These are phyloP conservation scores for Aegilops umbellulata DNA, from an alignment of 176 grass and related monocot genomes.

Conservation along the genomic window DNA sequence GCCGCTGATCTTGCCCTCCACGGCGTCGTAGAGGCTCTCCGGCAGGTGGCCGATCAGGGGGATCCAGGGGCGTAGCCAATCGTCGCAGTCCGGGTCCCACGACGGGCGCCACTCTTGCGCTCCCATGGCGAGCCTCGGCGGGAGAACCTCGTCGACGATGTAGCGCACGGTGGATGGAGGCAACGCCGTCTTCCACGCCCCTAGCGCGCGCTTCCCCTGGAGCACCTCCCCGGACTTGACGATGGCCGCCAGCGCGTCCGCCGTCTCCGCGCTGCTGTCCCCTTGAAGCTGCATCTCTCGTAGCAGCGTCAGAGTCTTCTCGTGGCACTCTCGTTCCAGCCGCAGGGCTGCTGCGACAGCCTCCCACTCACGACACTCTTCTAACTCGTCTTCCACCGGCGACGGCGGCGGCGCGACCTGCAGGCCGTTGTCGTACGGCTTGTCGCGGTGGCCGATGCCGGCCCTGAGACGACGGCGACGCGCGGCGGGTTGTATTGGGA, in stretches of 20 bases:
- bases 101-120: background rate
- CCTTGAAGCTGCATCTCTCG: background rate
- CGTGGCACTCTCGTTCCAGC: background rate
- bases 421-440: background rate
- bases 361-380: background rate
- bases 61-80: background rate
- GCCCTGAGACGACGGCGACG: background rate
- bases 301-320: background rate
- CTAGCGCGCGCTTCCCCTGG: too few relatives aligned
- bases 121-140: background rate
- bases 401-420: background rate
- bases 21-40: background rate
- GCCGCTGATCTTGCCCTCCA: background rate
- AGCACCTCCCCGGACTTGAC: too few relatives aligned
- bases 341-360: background rate
- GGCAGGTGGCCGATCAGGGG: background rate
- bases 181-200: too few relatives aligned
- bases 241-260: too few relatives aligned
- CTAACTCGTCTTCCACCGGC: background rate
- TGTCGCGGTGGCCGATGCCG: background rate
- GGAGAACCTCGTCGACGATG: background rate
- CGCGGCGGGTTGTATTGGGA: background rate
- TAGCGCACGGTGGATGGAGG: background rate
- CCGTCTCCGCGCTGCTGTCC: background rate
- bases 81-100: background rate